These are phyloP conservation scores for Seiridium cupressi DNA, from an alignment of 2,329 filamentous ascomycete species.

Conservation along the genomic window DNA sequence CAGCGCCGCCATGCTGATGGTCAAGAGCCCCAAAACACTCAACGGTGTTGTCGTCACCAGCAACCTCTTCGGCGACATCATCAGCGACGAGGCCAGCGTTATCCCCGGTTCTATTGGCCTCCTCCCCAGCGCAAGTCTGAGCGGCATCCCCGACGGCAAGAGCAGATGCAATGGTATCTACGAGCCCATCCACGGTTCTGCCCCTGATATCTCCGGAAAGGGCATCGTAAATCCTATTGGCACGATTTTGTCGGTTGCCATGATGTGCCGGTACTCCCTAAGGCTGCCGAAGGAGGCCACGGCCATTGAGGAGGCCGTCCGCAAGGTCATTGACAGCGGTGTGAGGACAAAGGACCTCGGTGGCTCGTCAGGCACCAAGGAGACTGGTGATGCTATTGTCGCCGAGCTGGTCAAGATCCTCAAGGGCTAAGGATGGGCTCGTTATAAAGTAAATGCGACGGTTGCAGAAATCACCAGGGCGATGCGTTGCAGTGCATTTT, in stretches of 20 bases:
- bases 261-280: constrained; percentile 95
- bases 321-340: constrained; percentile 74
- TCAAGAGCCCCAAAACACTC: constrained; percentile 84
- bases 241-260: constrained; percentile 86
- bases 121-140: constrained; percentile 82
- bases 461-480: neutral
- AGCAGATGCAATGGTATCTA: constrained; percentile 89
- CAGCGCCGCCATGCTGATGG: constrained; percentile 94
- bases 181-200: constrained; percentile 94
- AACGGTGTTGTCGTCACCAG: constrained; percentile 91
- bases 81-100: constrained; percentile 90
- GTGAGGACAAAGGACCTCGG: constrained; percentile 83
- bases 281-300: constrained; percentile 73
- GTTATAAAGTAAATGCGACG: too few relatives aligned
- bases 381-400: constrained; percentile 79
- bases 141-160: constrained; percentile 82
- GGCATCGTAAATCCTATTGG: constrained; percentile 91
- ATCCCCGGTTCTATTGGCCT: constrained; percentile 90
- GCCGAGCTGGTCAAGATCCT: constrained; percentile 71
- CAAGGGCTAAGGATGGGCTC: constrained; percentile 29
- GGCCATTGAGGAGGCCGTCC: constrained; percentile 79
- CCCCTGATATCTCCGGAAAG: constrained; percentile 89
- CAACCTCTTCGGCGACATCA: constrained; percentile 95
- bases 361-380: constrained; percentile 68
- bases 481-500: too few relatives aligned